These are phyloP conservation scores for Backusella morwellensis DNA, from an alignment of 192 early-diverging fungal genomes.

Conservation along the genomic window DNA sequence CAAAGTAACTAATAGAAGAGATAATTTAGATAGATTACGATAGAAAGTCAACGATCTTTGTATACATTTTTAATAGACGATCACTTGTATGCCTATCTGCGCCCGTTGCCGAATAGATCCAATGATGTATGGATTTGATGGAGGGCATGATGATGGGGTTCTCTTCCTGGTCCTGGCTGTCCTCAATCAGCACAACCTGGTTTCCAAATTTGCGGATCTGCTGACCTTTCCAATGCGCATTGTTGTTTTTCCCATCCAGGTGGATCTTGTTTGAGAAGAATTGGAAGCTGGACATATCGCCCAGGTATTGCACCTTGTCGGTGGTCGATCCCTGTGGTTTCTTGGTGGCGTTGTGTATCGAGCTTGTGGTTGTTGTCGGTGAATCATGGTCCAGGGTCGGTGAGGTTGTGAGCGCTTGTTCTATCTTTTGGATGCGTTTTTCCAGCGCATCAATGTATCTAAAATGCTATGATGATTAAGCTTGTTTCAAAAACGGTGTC, in stretches of 20 bases:
- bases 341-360: not conserved
- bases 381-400: not conserved
- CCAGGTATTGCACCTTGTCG: constrained; percentile 32
- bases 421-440: constrained; percentile 17
- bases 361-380: not conserved
- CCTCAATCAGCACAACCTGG: constrained; percentile 28
- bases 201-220: constrained; percentile 28
- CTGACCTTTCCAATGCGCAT: constrained; percentile 11
- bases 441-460: constrained; percentile 22
- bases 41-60: too few relatives aligned
- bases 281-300: constrained; percentile 33
- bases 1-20: constrained; percentile 49
- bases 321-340: not conserved
- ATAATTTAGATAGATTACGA: too few relatives aligned
- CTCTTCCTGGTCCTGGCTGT: constrained; percentile 1
- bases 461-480: not conserved
- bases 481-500: not conserved
- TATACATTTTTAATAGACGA: constrained; percentile 29
- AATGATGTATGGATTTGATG: constrained; percentile 21
- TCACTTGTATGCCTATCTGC: constrained; percentile 30
- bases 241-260: constrained; percentile 13
- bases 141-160: constrained; percentile 2
- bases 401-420: not conserved
- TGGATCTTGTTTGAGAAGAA: constrained; percentile 34
- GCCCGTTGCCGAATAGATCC: constrained; percentile 34